Evolutionary conservation across 1,139 yeast species (phyloP), one percentile per base, ranked within the genome.

Genomic region (Torulaspora pretoriensis): DNA sequence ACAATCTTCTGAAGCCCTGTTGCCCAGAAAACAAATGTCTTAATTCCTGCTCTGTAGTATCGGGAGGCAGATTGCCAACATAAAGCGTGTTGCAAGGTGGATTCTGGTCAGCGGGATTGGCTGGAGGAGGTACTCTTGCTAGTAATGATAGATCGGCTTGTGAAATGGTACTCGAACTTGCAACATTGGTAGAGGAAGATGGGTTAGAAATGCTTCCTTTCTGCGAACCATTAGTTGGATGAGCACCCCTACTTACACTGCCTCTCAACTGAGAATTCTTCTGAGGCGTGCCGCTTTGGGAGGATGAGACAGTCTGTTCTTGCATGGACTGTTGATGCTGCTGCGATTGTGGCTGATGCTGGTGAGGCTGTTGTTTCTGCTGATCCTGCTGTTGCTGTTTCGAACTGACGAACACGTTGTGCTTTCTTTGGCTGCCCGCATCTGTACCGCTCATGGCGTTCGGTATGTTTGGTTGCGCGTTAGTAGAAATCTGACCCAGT

Each of bases 91-190:
- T 92, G 70, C 98, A 92, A 6, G 98, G 98, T 8, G 98, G 98
- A 61, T 92, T 92, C 68, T 92, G 98, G 67, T 92, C 98, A 2
- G 98, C 98, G 1, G 98, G 98, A 59, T 92, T 92, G 2, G 96
- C 96, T 3, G 97, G 97, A 1, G 97, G 96, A 29, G 96, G 90
- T 19, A 90, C 88, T 51, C 87, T 69, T 0, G 90, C 88, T 39
- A 84, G 68, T 39, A 83, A 68, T 1, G 88, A 80, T 52, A 83
- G 71, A 60, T 84, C 92, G 23, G 68, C 70, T 9, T 87, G 88
- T n/a, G 83, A 61, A 10, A 63, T 63, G 13, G 61, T 47, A 26
- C 56, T 46, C 31, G 56, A 45, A 28, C 59, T 44, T 32, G 54
- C 41, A 29, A 46, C 43, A 46, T 40, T 50, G 23, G 49, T 41